phyloP scores from a whole-genome alignment of 495 filamentous ascomycete genomes.

The Penicillium waksmanii region DNA sequence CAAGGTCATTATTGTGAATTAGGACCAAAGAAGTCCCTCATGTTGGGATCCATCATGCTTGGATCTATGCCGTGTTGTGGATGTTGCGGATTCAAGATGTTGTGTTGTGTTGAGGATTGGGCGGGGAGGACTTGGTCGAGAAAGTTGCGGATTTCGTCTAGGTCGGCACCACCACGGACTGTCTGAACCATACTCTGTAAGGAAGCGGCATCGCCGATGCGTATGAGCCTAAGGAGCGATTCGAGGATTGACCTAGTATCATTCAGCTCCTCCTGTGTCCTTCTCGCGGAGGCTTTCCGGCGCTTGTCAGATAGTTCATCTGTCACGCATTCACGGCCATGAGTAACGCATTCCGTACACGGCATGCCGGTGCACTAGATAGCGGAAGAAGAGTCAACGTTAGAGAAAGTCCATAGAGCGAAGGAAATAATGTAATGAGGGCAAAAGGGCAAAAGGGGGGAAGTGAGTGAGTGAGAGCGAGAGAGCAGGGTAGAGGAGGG shows the following conservation, averaged over 20 bases:
- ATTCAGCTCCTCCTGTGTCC: slow-evolving; percentile 36
- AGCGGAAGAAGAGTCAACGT: background rate
- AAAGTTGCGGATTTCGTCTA: too few relatives aligned
- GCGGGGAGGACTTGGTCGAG: slow-evolving; percentile 3
- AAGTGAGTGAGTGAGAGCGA: background rate
- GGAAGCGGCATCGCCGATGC: slow-evolving; percentile 21
- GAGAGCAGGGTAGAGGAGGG: background rate
- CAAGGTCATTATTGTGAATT: slow-evolving; percentile 6
- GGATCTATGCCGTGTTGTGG: slow-evolving; percentile 9
- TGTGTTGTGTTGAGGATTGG: background rate
- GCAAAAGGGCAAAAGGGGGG: slow-evolving; percentile 11
- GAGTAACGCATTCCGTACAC: slow-evolving; percentile 42
- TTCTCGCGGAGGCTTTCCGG: slow-evolving; percentile 41
- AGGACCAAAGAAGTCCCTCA: slow-evolving; percentile 15
- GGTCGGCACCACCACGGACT: slow-evolving; percentile 30
- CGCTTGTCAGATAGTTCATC: slow-evolving; percentile 46
- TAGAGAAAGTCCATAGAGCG: background rate
- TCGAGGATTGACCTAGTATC: slow-evolving; percentile 36
- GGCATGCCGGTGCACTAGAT: slow-evolving; percentile 36
- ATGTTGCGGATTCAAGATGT: background rate
- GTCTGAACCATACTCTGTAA: slow-evolving; percentile 31
- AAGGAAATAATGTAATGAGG: background rate
- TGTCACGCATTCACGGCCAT: slow-evolving; percentile 42
- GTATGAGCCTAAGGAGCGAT: slow-evolving; percentile 33
- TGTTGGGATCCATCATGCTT: slow-evolving; percentile 17